Evolutionary conservation across 305 asterid genomes (phyloP), one percentile per base, ranked within the genome.

Genomic region (Ilex paraguariensis): DNA sequence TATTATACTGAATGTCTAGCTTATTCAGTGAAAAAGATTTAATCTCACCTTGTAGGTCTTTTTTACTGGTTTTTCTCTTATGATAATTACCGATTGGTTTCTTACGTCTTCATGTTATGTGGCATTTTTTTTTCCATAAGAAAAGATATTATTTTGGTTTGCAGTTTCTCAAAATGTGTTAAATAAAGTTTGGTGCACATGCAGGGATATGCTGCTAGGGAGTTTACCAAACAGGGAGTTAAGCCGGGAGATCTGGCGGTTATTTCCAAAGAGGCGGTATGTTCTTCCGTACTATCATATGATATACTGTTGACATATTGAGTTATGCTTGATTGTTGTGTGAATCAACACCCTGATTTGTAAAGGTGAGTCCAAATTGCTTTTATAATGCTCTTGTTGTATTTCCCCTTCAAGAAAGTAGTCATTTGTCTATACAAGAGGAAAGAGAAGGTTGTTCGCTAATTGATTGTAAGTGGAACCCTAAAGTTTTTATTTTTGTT

Each of bases 151-250:
- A 6, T 11, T 42, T 7, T 42, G 48, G 48, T 42, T 6, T 11
- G 12, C 1, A 42, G 12, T 49, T 57, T 10, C 16, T 46, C 13
- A 50, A 36, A 32, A 51, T 31, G 21, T 21, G 28, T 21, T 21
- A 21, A 21, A 21, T 21, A 21, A 56, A 33, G 49, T 57, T 73
- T 66, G 52, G 55, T 69, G 36, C 65, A 46, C 42, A 62, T 57
- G 69, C 85, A 93, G 98, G 97, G 98, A 28, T 93, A 93, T 71
- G 98, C 97, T 32, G 98, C 98, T 58, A 79, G 97, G 64, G 97
- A 93, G 63, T 92, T 92, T 12, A 72, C 84, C 65, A 87, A 90
- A 72, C 97, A 84, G 78, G 97, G 97, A 69, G 95, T 87, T 44
- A 71, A 87, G 64, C 87, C 94, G 32, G 88, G 85, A 64, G 98